Base-by-base conservation (phyloP, 306 rosid genomes). In the Trifolium fragiferum region DNA sequence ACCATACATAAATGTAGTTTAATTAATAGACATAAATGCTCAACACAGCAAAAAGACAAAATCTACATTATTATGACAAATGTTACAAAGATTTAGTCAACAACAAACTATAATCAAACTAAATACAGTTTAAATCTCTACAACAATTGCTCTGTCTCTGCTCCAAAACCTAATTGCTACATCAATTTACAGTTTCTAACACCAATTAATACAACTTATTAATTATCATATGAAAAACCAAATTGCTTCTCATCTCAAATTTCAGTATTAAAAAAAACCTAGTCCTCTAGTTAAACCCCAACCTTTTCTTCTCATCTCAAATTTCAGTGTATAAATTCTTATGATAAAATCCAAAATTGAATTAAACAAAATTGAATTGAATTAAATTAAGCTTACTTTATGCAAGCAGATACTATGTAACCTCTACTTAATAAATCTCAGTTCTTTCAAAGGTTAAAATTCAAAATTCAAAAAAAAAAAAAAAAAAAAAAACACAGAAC, bases 371-470 rank as follows among this genome's bases (percentile, higher is more conserved):
- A 13, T 14, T 14, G 47, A 62, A 66, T 66, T 23, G 73, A 55
- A 10, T 20, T 19, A 33, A 33, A 40, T 25, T 25, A 8, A 4
- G 49, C 72, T 66, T 66, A 60, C 75, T 76, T 49, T 40, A 44
- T 33, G 61, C 43, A 80, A 49, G 59, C 57, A 80, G 14, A 49
- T 8, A 59, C 68, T 38, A 50, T 54, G 49, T 25, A 55, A 72
- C 75, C 23, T 15, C 69, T 32, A 44, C 77, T 68, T 4, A 47
- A 66, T 55, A 78, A 71, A 76, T 54, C 74, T 68, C 30, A 68
- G 58, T 38, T 72, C 38, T 33, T 80, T 50, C 14, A 33, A 21
- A 50, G 74, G 70, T 46, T 72, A 15, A 21, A 27, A 7, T n/a
- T 14, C 1, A 67, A 14, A 14, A 14, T 59, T 27, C 6, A 41